phyloP scores from a whole-genome alignment of 164 flowering plant genomes.

The Liriodendron chinense region DNA sequence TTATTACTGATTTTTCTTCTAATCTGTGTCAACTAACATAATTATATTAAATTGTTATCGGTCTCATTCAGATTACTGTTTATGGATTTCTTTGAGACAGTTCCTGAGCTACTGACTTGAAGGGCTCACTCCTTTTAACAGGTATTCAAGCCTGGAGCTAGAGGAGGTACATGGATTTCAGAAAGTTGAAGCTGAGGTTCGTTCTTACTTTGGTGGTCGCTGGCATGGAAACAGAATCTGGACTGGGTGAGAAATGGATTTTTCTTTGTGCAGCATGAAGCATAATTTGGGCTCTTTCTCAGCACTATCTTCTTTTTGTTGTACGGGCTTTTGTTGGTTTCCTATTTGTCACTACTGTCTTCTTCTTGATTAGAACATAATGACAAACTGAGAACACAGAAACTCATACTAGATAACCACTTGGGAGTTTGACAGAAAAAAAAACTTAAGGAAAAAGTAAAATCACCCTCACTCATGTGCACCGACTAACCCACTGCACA shows the following conservation, averaged over 20 bases:
- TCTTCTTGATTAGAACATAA: not conserved
- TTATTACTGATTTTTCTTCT: not conserved
- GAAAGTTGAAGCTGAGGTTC: constrained; percentile 53
- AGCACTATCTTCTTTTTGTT: not conserved
- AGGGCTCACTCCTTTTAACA: constrained; percentile 14
- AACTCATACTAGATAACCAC: not conserved
- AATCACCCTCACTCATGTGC: not conserved
- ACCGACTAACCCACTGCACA: not conserved
- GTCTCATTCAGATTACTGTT: not conserved
- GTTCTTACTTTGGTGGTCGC: constrained; percentile 74
- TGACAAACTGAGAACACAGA: not conserved
- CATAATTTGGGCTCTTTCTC: not conserved
- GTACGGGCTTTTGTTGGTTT: not conserved
- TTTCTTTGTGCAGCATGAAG: not conserved
- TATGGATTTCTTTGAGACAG: not conserved
- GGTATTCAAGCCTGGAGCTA: constrained; percentile 51
- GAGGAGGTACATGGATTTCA: constrained; percentile 56
- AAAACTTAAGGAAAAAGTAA: not conserved
- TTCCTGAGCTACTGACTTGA: not conserved
- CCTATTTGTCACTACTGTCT: too few relatives aligned
- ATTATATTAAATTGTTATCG: not conserved
- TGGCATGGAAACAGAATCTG: constrained; percentile 66
- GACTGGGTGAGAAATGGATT: constrained; percentile 62
- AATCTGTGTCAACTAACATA: not conserved
- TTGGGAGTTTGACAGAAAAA: too few relatives aligned